Percentiles rank a stretch among this genome's conserved stretches.
phyloP scores from a whole-genome alignment of 2,329 filamentous ascomycete species.

The Cladosporium sp. region DNA sequence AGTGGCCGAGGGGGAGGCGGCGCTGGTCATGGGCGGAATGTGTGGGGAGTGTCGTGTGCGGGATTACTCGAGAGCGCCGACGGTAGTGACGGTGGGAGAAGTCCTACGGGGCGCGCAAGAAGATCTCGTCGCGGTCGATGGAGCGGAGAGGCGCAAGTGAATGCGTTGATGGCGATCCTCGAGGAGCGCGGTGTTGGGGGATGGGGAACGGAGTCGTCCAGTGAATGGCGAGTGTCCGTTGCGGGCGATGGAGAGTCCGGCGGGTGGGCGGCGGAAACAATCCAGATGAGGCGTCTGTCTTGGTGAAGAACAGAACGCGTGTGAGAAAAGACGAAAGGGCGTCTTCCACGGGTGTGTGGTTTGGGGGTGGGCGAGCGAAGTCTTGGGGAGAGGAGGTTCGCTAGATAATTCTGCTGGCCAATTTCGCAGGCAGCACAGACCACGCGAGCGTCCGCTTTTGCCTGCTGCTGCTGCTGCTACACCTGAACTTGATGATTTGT shows the following conservation, averaged over 20 bases:
- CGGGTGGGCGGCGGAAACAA: conserved; percentile 22
- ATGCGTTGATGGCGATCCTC: conserved; percentile 23
- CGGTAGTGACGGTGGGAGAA: conserved; percentile 15
- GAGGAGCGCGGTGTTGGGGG: conserved; percentile 4
- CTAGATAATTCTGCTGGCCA: conserved; percentile 8
- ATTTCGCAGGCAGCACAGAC: neutral
- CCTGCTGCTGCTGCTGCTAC: neutral
- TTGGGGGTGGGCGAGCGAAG: conserved; percentile 5
- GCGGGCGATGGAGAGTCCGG: conserved; percentile 19
- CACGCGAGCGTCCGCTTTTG: neutral
- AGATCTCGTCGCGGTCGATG: neutral
- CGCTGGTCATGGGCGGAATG: conserved; percentile 54
- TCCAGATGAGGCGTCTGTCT: conserved; percentile 22
- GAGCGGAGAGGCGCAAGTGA: conserved; percentile 23
- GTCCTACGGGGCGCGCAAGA: conserved; percentile 7
- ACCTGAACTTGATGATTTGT: conserved; percentile 1
- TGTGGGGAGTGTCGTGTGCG: conserved; percentile 22
- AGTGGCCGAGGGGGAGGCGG: conserved; percentile 52
- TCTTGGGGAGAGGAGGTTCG: conserved; percentile 12
- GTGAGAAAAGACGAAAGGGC: conserved; percentile 11
- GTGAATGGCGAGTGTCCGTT: conserved; percentile 8
- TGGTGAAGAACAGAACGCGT: conserved; percentile 22
- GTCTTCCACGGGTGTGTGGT: conserved; percentile 17
- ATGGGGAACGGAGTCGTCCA: conserved; percentile 7
- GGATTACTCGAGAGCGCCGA: conserved; percentile 19